Conservation (phyloP, 345 rosid species). For the Salix koriyanagi region DNA sequence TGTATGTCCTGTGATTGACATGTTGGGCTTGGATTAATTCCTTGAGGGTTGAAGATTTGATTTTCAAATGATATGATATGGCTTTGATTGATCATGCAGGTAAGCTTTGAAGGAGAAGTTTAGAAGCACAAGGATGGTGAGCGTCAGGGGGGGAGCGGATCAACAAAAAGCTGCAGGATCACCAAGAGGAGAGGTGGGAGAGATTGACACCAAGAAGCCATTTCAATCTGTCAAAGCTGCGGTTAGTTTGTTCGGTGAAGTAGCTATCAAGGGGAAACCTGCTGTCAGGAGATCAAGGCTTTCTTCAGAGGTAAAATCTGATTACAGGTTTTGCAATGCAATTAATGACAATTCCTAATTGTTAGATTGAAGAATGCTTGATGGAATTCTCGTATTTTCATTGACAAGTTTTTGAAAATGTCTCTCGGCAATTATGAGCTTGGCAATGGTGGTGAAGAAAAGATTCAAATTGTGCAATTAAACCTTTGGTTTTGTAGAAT, state of each 20-base stretch:
- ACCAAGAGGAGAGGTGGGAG: constrained; percentile 70
- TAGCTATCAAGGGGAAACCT: constrained; percentile 32
- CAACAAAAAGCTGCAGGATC: constrained; percentile 7
- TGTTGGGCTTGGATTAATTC: not conserved
- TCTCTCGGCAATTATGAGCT: not conserved
- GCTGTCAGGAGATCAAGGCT: constrained; percentile 22
- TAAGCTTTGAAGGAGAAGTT: not conserved
- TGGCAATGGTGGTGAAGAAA: not conserved
- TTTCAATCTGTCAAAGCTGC: constrained; percentile 95
- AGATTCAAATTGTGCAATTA: not conserved
- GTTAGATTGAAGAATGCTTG: not conserved
- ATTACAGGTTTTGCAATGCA: not conserved
- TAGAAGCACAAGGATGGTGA: constrained; percentile 39
- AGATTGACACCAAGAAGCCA: constrained; percentile 91
- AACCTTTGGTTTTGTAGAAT: constrained; percentile 20
- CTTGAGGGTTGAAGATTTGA: not conserved
- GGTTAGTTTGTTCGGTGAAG: constrained; percentile 80
- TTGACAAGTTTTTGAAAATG: not conserved
- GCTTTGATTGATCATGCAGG: not conserved
- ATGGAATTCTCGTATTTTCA: not conserved
- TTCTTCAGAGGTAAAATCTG: constrained; percentile 37
- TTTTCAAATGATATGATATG: not conserved
- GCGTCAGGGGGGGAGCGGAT: constrained; percentile 27
- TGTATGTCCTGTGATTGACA: not conserved
- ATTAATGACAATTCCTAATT: not conserved